Conservation (phyloP, 257 asterid species). For the Salvia rosmarinus region DNA sequence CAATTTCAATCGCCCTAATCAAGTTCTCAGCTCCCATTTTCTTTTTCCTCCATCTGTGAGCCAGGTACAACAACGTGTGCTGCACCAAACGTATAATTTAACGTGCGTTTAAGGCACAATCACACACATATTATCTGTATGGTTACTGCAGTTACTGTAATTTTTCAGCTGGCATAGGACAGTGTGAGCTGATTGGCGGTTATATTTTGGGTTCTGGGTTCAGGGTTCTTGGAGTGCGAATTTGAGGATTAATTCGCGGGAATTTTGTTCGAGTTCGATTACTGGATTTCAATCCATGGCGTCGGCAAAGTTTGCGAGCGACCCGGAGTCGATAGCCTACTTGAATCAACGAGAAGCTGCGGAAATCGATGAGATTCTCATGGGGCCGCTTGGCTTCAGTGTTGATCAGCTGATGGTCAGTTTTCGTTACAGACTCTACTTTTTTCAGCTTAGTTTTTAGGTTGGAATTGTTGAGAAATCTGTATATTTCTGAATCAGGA, state of each 20-base stretch:
- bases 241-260: conserved; percentile 39
- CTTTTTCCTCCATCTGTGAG: conserved; percentile 23
- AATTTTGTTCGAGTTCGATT: conserved; percentile 41
- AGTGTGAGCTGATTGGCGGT: conserved; percentile 24
- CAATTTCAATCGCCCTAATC: conserved; percentile 26
- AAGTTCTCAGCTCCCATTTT: conserved; percentile 26
- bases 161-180: neutral
- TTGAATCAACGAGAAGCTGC: conserved; percentile 84
- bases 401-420: conserved; percentile 93
- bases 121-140: neutral
- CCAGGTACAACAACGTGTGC: neutral
- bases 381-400: conserved; percentile 96
- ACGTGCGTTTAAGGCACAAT: neutral
- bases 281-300: conserved; percentile 58
- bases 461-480: conserved; percentile 27
- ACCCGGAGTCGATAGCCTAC: conserved; percentile 60
- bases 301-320: conserved; percentile 50
- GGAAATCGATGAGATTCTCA: conserved; percentile 82
- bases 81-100: neutral
- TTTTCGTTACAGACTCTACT: neutral
- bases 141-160: neutral
- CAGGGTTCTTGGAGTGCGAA: conserved; percentile 46
- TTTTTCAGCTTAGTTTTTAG: conserved; percentile 7
- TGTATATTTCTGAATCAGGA: conserved; percentile 56
- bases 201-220: conserved; percentile 33